Evolutionary conservation across 2,329 filamentous ascomycete species (phyloP).

Genomic region (Colletotrichum spaethianum): DNA sequence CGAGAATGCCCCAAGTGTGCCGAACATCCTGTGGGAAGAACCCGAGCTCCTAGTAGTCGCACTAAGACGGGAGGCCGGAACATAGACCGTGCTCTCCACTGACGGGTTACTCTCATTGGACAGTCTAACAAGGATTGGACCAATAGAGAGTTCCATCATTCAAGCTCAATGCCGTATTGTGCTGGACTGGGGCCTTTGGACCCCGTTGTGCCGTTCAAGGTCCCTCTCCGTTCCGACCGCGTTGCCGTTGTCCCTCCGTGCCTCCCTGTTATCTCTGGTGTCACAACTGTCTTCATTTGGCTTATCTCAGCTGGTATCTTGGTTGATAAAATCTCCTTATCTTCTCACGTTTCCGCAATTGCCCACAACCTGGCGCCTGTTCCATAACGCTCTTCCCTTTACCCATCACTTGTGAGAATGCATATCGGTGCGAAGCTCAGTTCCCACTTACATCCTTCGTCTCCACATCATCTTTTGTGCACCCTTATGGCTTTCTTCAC

Average conservation of each 20-base stretch:
- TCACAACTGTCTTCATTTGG: not conserved
- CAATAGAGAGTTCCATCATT: too few species aligned
- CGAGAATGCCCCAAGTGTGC: too few species aligned
- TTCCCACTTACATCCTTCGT: not conserved
- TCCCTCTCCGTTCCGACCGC: conserved; percentile 23
- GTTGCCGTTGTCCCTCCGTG: conserved; percentile 3
- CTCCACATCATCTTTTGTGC: not conserved
- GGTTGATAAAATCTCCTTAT: too few species aligned
- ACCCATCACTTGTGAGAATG: not conserved
- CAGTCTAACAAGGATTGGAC: too few species aligned
- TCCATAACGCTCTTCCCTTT: not conserved
- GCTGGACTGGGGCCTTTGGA: conserved; percentile 11
- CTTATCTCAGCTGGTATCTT: not conserved
- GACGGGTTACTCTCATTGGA: too few species aligned
- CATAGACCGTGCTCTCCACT: too few species aligned
- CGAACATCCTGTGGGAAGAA: too few species aligned
- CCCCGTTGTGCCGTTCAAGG: conserved; percentile 21
- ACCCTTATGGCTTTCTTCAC: not conserved
- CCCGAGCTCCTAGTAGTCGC: too few species aligned
- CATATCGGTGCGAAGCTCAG: not conserved
- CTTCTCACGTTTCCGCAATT: not conserved
- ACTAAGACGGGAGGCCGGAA: too few species aligned
- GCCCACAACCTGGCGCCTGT: not conserved
- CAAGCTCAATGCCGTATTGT: not conserved
- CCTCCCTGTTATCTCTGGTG: not conserved